Percentiles rank a stretch among this genome's conserved stretches.
Evolutionary conservation across 768 basidiomycete genomes (phyloP).

Genomic region (Neoboletus magnificus): DNA sequence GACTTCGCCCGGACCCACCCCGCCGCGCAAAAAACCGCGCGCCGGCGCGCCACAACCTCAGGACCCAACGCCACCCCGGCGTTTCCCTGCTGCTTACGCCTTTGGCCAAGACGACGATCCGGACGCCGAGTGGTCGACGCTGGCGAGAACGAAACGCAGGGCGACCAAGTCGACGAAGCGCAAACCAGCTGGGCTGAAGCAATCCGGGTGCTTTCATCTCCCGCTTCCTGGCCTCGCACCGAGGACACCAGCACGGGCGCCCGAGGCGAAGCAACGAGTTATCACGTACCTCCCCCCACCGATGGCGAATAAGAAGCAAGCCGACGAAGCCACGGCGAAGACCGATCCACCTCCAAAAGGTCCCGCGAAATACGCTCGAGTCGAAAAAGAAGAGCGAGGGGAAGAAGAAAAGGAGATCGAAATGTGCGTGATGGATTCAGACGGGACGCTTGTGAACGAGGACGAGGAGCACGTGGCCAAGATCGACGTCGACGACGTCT

Average conservation of each 20-base stretch:
- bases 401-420: not conserved
- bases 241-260: not conserved
- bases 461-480: slow-evolving; percentile 11
- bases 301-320: not conserved
- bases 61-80: not conserved
- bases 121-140: slow-evolving; percentile 22
- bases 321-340: not conserved
- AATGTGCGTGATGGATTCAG: slow-evolving; percentile 19
- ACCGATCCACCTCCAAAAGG: not conserved
- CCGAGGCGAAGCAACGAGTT: slow-evolving; percentile 16
- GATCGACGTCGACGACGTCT: slow-evolving; percentile 20
- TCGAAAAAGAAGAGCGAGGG: not conserved
- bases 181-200: slow-evolving; percentile 3
- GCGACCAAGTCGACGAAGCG: not conserved
- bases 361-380: not conserved
- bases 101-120: slow-evolving; percentile 21
- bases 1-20: not conserved
- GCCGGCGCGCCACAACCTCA: not conserved
- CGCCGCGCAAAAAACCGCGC: slow-evolving; percentile 1
- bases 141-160: slow-evolving; percentile 2
- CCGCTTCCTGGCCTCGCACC: slow-evolving; percentile 8
- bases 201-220: slow-evolving; percentile 23
- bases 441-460: slow-evolving; percentile 29
- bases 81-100: slow-evolving; percentile 12
- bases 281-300: slow-evolving; percentile 31